Evolutionary conservation across 495 filamentous ascomycete genomes (phyloP).

Genomic region (Hyaloscypha bicolor): DNA sequence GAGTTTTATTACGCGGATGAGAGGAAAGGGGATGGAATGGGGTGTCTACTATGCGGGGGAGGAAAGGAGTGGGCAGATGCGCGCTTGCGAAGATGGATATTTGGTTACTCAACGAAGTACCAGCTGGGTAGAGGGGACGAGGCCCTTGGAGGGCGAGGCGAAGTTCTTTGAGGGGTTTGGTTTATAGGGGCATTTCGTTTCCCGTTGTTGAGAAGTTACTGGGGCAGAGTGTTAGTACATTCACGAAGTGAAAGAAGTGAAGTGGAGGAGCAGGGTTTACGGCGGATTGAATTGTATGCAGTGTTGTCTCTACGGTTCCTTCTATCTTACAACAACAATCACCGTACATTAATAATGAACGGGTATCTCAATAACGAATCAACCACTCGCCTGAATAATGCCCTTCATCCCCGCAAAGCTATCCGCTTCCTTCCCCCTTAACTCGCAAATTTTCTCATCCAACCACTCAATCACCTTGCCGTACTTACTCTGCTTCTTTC

Average conservation of each 20-base stretch:
- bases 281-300: too few relatives aligned
- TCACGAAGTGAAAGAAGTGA: too few relatives aligned
- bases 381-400: not conserved
- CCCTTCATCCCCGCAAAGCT: constrained; percentile 2
- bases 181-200: too few relatives aligned
- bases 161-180: constrained; percentile 46
- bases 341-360: not conserved
- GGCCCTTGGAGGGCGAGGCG: constrained; percentile 42
- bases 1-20: constrained; percentile 54
- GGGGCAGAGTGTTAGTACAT: too few relatives aligned
- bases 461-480: constrained; percentile 63
- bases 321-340: not conserved
- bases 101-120: constrained; percentile 29
- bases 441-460: constrained; percentile 42
- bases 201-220: too few relatives aligned
- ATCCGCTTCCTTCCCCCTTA: constrained; percentile 26
- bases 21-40: constrained; percentile 43
- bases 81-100: constrained; percentile 44
- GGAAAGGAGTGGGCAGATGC: constrained; percentile 36
- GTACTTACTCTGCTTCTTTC: constrained; percentile 71
- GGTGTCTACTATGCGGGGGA: constrained; percentile 23
- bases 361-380: too few relatives aligned
- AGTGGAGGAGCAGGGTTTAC: too few relatives aligned
- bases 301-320: too few relatives aligned
- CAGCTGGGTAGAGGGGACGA: constrained; percentile 37